phyloP scores from a whole-genome alignment of 371 early-diverging fungal species.

The Mortierella sp. region DNA sequence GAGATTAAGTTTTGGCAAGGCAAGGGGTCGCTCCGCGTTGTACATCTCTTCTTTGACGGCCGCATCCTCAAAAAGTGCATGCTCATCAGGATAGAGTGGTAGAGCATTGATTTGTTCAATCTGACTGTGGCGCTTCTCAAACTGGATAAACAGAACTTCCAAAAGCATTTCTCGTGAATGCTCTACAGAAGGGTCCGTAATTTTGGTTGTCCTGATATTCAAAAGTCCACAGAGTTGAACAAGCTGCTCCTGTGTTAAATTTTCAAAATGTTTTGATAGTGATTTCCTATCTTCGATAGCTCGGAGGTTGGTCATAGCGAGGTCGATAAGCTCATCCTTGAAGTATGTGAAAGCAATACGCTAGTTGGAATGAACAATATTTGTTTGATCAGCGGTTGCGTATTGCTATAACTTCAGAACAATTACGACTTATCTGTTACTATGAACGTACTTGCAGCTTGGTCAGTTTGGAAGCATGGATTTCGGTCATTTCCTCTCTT shows the following conservation, averaged over 20 bases:
- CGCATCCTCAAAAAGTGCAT: constrained; percentile 66
- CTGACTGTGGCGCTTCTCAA: constrained; percentile 73
- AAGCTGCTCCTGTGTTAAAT: constrained; percentile 63
- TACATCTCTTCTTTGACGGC: constrained; percentile 72
- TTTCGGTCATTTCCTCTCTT: constrained; percentile 71
- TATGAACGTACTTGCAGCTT: constrained; percentile 71
- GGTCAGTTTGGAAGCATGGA: constrained; percentile 70
- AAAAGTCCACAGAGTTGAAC: constrained; percentile 67
- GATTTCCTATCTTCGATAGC: constrained; percentile 69
- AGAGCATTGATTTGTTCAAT: constrained; percentile 75
- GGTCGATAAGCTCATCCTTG: constrained; percentile 72
- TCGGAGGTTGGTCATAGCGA: constrained; percentile 81
- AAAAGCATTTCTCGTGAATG: constrained; percentile 61
- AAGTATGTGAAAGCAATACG: constrained; percentile 76
- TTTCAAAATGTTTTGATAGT: constrained; percentile 69
- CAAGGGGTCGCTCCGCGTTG: constrained; percentile 76
- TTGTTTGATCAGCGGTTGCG: neutral
- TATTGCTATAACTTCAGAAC: neutral
- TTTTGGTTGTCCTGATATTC: constrained; percentile 66
- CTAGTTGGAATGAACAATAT: constrained; percentile 31
- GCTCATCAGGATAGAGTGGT: constrained; percentile 90
- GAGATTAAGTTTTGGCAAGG: constrained; percentile 91
- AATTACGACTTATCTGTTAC: neutral
- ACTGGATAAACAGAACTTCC: constrained; percentile 69
- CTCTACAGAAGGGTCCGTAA: constrained; percentile 52